Evolutionary conservation across 208 protist species (phyloP), one percentile per base, ranked within the genome.

Genomic region (Crithidia fasciculata): DNA sequence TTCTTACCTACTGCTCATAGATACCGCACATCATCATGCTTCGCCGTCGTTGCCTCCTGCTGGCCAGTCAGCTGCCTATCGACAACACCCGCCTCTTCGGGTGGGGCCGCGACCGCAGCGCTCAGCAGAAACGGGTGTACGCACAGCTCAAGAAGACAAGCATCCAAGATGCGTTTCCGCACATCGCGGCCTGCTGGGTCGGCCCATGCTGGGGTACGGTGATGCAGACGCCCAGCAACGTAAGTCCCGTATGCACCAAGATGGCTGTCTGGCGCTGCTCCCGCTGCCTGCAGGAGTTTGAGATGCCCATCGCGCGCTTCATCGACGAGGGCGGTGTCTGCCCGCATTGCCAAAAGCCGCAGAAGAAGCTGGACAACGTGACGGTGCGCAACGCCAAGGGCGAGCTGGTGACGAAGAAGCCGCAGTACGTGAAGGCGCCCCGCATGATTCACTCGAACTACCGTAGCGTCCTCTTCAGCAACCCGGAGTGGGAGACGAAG

Each of bases 371-470:
- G 7, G 74, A 78, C 15, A 69, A 5, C 16, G 45, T 68, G 18
- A 78, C 72, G 44, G 28, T 58, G 37, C 69, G 64, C 16, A 75
- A 82, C 44, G 72, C 44, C 1, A 65, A 77, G 55, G 65, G 78
- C 28, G 73, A 82, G 39, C 59, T 71, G 39, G 44, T 73, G 55
- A 69, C 16, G 50, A 78, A 79, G 52, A 58, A 67, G n/a, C 71
- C 76, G 37, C 56, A 76, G 44, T 93, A 91, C 74, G 60, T 67
- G 19, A 84, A 80, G 60, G 92, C 92, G 2, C 92, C 92, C 19
- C 92, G 92, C 57, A 94, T 94, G 88, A 81, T 92, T 59, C 92
- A 96, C 71, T 83, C 83, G 3, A 96, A 94, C 73, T 96, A 95
- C 78, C 74, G 79, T 19, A 91, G 84, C 69, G 92, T 96, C 0